Evolutionary conservation across 441 rosid species (phyloP).

Genomic region (Capsella rubella): DNA sequence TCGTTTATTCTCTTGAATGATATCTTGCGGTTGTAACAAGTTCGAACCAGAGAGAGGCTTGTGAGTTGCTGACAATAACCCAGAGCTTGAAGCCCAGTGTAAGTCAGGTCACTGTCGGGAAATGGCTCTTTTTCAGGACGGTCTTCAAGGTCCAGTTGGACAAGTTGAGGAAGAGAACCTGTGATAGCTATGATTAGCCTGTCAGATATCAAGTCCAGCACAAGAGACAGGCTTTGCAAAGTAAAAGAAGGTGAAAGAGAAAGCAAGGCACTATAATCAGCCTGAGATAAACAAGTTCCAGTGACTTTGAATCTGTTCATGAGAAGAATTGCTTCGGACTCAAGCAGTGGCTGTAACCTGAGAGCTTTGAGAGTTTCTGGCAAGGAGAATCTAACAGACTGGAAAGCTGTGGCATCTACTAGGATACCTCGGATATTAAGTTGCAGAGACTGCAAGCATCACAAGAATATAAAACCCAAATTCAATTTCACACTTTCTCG

Average conservation of each 20-base stretch:
- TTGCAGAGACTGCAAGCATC: slow-evolving; percentile 59
- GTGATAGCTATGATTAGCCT: slow-evolving; percentile 54
- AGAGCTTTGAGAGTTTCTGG: slow-evolving; percentile 57
- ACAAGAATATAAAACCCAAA: slow-evolving; percentile 40
- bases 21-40: slow-evolving; percentile 53
- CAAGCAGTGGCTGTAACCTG: slow-evolving; percentile 58
- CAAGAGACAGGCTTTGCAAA: slow-evolving; percentile 66
- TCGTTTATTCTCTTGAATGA: slow-evolving; percentile 73
- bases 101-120: slow-evolving; percentile 54
- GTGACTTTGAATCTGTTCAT: slow-evolving; percentile 44
- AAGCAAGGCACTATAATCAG: slow-evolving; percentile 30
- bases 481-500: slow-evolving; percentile 43
- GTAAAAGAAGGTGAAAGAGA: slow-evolving; percentile 44
- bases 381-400: slow-evolving; percentile 44
- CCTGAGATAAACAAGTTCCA: slow-evolving; percentile 30
- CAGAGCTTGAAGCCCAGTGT: slow-evolving; percentile 59
- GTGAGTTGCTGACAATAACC: slow-evolving; percentile 51
- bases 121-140: slow-evolving; percentile 56
- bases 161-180: slow-evolving; percentile 51
- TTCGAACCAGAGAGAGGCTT: slow-evolving; percentile 59
- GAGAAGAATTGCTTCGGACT: slow-evolving; percentile 51
- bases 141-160: slow-evolving; percentile 69
- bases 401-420: slow-evolving; percentile 45
- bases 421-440: slow-evolving; percentile 57
- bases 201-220: slow-evolving; percentile 62